Evolutionary conservation across 164 flowering plant genomes (phyloP).

Genomic region (Amborella trichopoda): DNA sequence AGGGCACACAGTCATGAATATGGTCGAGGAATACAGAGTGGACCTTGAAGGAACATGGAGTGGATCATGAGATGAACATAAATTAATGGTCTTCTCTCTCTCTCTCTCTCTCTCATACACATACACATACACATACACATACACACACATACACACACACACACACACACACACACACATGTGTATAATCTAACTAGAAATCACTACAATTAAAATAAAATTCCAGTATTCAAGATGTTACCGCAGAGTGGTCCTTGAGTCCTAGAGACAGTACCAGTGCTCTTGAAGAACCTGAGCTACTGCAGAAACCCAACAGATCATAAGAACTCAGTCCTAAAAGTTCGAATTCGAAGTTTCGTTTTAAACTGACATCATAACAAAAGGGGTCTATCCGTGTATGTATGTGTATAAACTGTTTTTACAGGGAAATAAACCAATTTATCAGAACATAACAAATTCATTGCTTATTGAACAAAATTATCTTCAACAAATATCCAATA

Average conservation of each 20-base stretch:
- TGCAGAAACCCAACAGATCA: slow-evolving; percentile 17
- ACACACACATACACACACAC: no score
- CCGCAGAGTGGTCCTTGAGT: slow-evolving; percentile 80
- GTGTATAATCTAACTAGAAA: neutral
- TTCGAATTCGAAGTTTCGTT: no score
- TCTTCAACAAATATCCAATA: neutral
- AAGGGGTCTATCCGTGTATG: neutral
- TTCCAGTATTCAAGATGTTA: slow-evolving; percentile 7
- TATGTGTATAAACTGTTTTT: neutral
- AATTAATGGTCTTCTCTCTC: neutral
- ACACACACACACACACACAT: no score
- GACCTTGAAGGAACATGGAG: neutral
- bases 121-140: no score
- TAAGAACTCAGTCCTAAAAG: no score
- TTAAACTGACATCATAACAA: no score
- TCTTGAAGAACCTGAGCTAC: slow-evolving; percentile 44
- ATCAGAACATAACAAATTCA: neutral
- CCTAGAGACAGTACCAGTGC: slow-evolving; percentile 79
- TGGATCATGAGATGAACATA: neutral
- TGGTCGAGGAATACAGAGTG: no score
- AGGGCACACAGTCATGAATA: no score
- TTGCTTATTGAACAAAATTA: neutral
- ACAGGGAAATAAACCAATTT: neutral
- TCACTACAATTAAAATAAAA: neutral
- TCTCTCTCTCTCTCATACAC: no score